Evolutionary conservation across 176 grass and related monocot species (phyloP), one percentile per base, ranked within the genome.

Genomic region (Ampelocalamus luodianensis): DNA sequence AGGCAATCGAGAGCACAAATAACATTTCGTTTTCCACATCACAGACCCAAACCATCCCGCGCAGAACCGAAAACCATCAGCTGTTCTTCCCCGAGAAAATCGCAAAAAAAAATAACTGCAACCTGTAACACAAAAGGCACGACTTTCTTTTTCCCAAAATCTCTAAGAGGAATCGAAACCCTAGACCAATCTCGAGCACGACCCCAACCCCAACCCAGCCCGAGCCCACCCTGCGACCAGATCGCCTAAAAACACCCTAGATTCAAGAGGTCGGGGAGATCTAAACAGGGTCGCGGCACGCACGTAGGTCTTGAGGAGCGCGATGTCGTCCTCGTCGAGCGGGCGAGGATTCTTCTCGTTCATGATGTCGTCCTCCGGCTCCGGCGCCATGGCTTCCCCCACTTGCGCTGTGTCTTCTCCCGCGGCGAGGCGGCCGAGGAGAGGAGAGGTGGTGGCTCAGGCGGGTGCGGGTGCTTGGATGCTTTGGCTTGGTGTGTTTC

Each of bases 261-360:
- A 89, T 72, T 68, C 43, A 24, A 48, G 24, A 78, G 39, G 64
- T 51, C 11, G 10, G 65, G 46, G 15, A 48, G 81, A 89, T 45
- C 46, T 39, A 77, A 29, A 9, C 7, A 26, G 58, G 66, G 58
- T 5, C 2, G 63, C 6, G 66, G 43, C 49, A 85, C 87, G 39
- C 40, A 98, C 95, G 37, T 98, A 98, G 72, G 91, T 91, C 80
- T 96, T 96, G 61, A 96, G 92, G 56, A 94, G 91, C 1, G 92
- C 95, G 82, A 97, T 97, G 74, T 95, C 92, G 32, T 97, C 92
- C 50, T 97, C 95, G 70, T 97, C 95, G 44, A 87, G 89, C 6
- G 90, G 90, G 3, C 68, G 78, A 23, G 90, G 88, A 76, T 86
- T 95, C 88, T 95, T 92, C 90, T 95, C 93, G 83, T 89, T 92